phyloP scores from a whole-genome alignment of 345 rosid species.

The Salix brachista region DNA sequence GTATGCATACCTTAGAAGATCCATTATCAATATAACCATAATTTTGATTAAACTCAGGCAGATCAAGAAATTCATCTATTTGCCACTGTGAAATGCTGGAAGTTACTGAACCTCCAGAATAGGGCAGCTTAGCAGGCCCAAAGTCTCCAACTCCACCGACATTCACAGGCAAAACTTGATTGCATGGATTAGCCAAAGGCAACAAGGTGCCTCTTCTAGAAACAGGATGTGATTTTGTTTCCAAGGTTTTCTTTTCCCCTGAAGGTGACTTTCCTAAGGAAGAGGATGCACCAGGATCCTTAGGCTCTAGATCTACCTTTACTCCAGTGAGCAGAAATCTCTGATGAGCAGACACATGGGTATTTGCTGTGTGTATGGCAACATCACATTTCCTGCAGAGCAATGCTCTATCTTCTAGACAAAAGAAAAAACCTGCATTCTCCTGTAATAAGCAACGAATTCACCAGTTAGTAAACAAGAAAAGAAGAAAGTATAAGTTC shows the following conservation, averaged over 20 bases:
- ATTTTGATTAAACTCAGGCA: slow-evolving; percentile 57
- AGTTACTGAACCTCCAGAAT: slow-evolving; percentile 59
- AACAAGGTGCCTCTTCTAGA: slow-evolving; percentile 30
- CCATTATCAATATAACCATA: slow-evolving; percentile 65
- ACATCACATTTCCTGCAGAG: slow-evolving; percentile 96
- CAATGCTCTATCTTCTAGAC: slow-evolving; percentile 89
- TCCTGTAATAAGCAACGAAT: slow-evolving; percentile 48
- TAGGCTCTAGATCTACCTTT: slow-evolving; percentile 74
- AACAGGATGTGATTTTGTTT: slow-evolving; percentile 30
- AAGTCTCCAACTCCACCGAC: slow-evolving; percentile 29
- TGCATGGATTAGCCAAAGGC: slow-evolving; percentile 27
- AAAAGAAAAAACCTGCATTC: slow-evolving; percentile 85
- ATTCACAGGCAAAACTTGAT: slow-evolving; percentile 32
- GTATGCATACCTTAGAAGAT: slow-evolving; percentile 66
- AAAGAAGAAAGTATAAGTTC: neutral
- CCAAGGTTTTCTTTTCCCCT: slow-evolving; percentile 42
- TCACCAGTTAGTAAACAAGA: neutral
- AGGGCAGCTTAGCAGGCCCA: slow-evolving; percentile 35
- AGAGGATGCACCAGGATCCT: slow-evolving; percentile 49
- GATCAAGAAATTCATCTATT: slow-evolving; percentile 65
- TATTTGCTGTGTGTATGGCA: slow-evolving; percentile 69
- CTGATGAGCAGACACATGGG: slow-evolving; percentile 77
- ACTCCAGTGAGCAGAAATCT: slow-evolving; percentile 92
- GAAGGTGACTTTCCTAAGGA: slow-evolving; percentile 45
- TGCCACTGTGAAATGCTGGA: slow-evolving; percentile 76